A percentile compares a stretch with the other conserved stretches of the same genome.
These are phyloP conservation scores for Fusarium sp. DNA, from an alignment of 2,329 filamentous ascomycete genomes.

Conservation along the genomic window DNA sequence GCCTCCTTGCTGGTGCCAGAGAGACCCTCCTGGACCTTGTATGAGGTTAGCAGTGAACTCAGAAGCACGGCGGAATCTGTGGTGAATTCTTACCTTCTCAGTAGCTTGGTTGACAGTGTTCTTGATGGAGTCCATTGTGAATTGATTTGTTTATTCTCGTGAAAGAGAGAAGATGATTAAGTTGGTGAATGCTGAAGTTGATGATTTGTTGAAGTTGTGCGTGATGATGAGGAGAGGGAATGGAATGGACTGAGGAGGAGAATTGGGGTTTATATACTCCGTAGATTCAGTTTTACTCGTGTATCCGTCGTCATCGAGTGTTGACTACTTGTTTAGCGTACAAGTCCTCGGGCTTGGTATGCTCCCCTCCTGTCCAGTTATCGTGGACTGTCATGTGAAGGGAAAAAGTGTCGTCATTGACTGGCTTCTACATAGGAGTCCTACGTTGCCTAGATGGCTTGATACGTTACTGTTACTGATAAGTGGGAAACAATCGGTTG, in stretches of 20 bases:
- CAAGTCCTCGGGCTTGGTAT: neutral
- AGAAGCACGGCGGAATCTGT: neutral
- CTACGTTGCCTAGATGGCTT: neutral
- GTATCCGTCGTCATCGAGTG: conserved; percentile 11
- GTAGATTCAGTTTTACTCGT: too few species aligned
- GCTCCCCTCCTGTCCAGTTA: neutral
- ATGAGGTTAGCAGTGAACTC: neutral
- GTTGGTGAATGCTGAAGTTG: conserved; percentile 5
- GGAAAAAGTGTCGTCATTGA: conserved; percentile 34
- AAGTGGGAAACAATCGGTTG: neutral
- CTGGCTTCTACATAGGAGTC: conserved; percentile 9
- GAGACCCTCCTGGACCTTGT: conserved; percentile 66
- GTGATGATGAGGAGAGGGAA: conserved; percentile 8
- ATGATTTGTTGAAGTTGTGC: conserved; percentile 10
- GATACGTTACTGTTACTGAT: neutral
- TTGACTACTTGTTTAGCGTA: conserved; percentile 8
- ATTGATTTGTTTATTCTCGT: neutral
- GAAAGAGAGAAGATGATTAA: conserved; percentile 4
- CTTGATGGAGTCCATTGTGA: conserved; percentile 63
- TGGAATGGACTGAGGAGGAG: neutral
- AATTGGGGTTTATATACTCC: conserved; percentile 28
- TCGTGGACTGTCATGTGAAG: conserved; percentile 31
- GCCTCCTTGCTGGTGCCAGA: conserved; percentile 70
- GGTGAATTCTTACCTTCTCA: neutral
- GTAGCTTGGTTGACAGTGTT: conserved; percentile 65